phyloP scores from a whole-genome alignment of 495 filamentous ascomycete species.

The Baudoinia panamericana region DNA sequence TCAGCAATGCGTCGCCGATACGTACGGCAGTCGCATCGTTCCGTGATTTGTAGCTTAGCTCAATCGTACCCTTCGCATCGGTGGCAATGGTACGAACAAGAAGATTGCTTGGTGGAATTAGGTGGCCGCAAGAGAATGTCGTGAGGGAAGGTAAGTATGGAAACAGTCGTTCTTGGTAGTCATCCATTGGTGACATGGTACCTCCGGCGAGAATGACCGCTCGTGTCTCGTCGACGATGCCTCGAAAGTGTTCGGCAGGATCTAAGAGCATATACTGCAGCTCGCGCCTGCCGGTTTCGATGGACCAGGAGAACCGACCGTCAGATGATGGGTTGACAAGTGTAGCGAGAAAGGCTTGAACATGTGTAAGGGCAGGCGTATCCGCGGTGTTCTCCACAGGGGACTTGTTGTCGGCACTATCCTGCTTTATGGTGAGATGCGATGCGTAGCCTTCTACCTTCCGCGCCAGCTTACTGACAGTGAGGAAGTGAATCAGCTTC shows the following conservation, averaged over 20 bases:
- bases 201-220: slow-evolving; percentile 88
- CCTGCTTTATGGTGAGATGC: slow-evolving; percentile 36
- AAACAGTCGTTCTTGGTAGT: slow-evolving; percentile 76
- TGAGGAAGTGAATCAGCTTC: slow-evolving; percentile 73
- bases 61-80: slow-evolving; percentile 8
- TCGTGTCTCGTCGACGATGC: slow-evolving; percentile 72
- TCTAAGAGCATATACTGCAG: slow-evolving; percentile 88
- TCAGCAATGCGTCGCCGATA: slow-evolving; percentile 5
- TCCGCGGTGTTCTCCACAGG: slow-evolving; percentile 24
- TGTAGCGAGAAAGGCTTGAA: slow-evolving; percentile 69
- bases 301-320: slow-evolving; percentile 72
- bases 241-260: slow-evolving; percentile 79
- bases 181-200: slow-evolving; percentile 95
- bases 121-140: slow-evolving; percentile 86
- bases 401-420: background rate
- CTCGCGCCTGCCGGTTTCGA: slow-evolving; percentile 40
- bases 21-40: background rate
- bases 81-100: slow-evolving; percentile 49
- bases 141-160: slow-evolving; percentile 59
- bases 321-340: slow-evolving; percentile 82
- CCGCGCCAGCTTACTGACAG: slow-evolving; percentile 83
- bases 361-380: slow-evolving; percentile 65
- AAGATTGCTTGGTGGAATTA: slow-evolving; percentile 73
- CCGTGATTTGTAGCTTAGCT: slow-evolving; percentile 16
- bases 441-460: slow-evolving; percentile 82